A percentile compares a stretch with the other conserved stretches of the same genome.
Conservation (phyloP, 129 eudicot genomes). For the Glebionis coronaria region DNA sequence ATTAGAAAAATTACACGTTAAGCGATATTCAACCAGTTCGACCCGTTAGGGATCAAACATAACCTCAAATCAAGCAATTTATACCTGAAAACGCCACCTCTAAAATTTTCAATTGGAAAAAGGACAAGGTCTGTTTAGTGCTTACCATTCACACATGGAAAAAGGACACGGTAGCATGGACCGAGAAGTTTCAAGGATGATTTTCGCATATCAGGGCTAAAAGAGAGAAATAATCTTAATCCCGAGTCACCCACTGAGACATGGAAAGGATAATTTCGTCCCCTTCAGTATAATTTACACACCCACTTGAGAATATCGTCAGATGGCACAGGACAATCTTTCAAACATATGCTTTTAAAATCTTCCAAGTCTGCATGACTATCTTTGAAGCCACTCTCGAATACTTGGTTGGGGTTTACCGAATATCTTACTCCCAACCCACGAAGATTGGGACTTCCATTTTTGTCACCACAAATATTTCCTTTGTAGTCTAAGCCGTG, state of each 20-base stretch:
- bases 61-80: no score
- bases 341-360: conserved; percentile 74
- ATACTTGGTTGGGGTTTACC: conserved; percentile 91
- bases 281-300: conserved; percentile 90
- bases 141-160: conserved; percentile 94
- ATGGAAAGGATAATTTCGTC: conserved; percentile 58
- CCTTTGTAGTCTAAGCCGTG: conserved; percentile 94
- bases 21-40: not conserved
- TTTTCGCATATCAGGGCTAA: conserved; percentile 83
- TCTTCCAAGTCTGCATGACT: conserved; percentile 54
- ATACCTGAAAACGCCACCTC: not conserved
- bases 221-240: conserved; percentile 79
- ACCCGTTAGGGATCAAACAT: no score
- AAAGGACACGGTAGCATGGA: conserved; percentile 93
- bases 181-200: conserved; percentile 92
- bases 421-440: conserved; percentile 81
- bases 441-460: conserved; percentile 64
- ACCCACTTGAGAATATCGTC: conserved; percentile 90
- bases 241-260: conserved; percentile 78
- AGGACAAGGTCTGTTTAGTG: not conserved
- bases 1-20: not conserved
- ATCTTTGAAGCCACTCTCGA: conserved; percentile 71
- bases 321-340: conserved; percentile 84
- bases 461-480: conserved; percentile 79
- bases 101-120: not conserved